Evolutionary conservation across 257 asterid species (phyloP), one percentile per base, ranked within the genome.

Genomic region (Marsdenia floribunda): DNA sequence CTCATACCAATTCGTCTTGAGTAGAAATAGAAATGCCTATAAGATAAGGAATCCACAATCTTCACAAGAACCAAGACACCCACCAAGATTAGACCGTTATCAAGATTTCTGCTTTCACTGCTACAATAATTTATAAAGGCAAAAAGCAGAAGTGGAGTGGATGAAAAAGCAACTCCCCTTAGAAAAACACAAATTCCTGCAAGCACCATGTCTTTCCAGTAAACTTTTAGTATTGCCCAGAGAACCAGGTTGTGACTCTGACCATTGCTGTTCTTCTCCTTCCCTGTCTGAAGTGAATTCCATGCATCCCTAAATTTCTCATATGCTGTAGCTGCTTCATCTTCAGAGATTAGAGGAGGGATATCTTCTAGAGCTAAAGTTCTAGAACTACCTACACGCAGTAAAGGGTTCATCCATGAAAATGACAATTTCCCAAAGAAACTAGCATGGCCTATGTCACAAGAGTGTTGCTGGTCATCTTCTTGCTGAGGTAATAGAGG

Each of bases 401-500:
- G 88, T 79, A 91, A 75, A 42, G 89, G 91, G 77, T 76, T 84
- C 14, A 91, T 70, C 97, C 97, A 91, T 49, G 84, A 82, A 83
- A 91, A 91, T 29, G 74, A 57, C 82, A 91, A n/a, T 78, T 57
- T 80, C 60, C 93, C 80, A 3, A 88, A 70, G 26, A 81, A 57
- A 58, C 84, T 78, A 33, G 85, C 85, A 4, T 75, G 77, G 24
- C 73, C 76, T 72, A 82, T 11, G 76, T 54, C 70, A 0, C 5
- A 64, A 33, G 4, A 26, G n/a, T n/a, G n/a, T 1, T 26, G 58
- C 47, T 78, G 74, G 12, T 71, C 84, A 35, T 71, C 71, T 49
- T 72, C n/a, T n/a, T n/a, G 81, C 24, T 76, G 79, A 40, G 52
- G 82, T 22, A 91, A 68, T 50, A 91, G 78, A 64, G 93, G 75